Conservation (phyloP, 352 stramenopile species). For the Phytophthora ohioensis region DNA sequence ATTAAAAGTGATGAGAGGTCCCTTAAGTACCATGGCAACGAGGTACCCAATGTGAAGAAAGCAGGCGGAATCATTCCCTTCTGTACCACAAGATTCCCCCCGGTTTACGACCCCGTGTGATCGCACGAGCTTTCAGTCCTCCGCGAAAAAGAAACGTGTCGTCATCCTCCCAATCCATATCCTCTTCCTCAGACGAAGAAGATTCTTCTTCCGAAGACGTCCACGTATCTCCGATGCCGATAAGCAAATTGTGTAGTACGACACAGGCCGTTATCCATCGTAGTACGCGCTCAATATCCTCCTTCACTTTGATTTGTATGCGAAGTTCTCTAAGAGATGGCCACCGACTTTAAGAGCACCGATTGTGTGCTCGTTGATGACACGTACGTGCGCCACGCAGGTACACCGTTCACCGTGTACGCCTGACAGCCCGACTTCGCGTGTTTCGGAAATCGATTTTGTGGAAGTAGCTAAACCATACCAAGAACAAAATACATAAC, state of each 20-base stretch:
- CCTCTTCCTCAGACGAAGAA: not conserved
- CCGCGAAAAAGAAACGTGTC: constrained; percentile 2
- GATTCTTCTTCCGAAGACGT: too few relatives aligned
- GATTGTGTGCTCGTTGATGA: not conserved
- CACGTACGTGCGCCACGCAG: constrained; percentile 1
- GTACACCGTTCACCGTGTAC: not conserved
- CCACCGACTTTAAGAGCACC: constrained; percentile 1
- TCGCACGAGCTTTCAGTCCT: not conserved
- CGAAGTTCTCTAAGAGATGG: not conserved
- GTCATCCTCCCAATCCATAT: not conserved
- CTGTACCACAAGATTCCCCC: not conserved
- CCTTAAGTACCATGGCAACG: too few relatives aligned
- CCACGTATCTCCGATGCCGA: not conserved
- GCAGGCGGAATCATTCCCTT: not conserved
- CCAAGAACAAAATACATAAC: too few relatives aligned
- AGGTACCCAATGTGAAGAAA: too few relatives aligned
- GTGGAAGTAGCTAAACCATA: too few relatives aligned
- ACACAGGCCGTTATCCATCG: constrained; percentile 2
- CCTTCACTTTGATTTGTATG: constrained; percentile 6
- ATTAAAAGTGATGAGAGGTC: too few relatives aligned
- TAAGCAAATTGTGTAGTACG: constrained; percentile 7
- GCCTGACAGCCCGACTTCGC: too few relatives aligned
- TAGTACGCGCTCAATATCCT: not conserved
- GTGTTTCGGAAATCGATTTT: too few relatives aligned
- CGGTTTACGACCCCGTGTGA: not conserved